These are phyloP conservation scores for Solanum hybrid DNA, from an alignment of 305 asterid genomes.

Conservation along the genomic window DNA sequence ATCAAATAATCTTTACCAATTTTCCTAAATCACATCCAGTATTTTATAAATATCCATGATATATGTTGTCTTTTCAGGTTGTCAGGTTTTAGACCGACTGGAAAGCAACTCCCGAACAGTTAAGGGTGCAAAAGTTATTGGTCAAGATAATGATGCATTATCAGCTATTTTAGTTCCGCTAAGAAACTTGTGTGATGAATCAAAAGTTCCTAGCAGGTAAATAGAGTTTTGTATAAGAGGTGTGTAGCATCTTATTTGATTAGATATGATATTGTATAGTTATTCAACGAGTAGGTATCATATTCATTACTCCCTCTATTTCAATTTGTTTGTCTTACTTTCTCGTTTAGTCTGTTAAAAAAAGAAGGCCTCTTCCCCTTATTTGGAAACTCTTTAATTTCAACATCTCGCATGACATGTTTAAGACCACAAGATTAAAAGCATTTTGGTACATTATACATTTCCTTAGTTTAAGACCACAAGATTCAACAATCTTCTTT, in stretches of 20 bases:
- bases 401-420: background rate
- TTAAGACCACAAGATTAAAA: background rate
- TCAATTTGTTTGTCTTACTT: background rate
- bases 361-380: background rate
- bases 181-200: conserved; percentile 43
- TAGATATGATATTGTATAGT: background rate
- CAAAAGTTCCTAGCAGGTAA: conserved; percentile 54
- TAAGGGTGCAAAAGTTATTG: conserved; percentile 79
- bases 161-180: conserved; percentile 72
- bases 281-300: background rate
- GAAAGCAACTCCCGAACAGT: conserved; percentile 83
- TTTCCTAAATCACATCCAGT: background rate
- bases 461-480: background rate
- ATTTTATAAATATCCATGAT: background rate
- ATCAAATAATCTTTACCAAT: background rate
- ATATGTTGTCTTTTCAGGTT: conserved; percentile 46
- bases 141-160: conserved; percentile 82
- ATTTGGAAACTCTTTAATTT: background rate
- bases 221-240: background rate
- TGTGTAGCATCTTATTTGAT: conserved; percentile 2
- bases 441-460: background rate
- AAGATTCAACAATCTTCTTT: background rate
- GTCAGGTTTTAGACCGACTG: conserved; percentile 70
- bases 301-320: background rate
- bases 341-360: background rate